Evolutionary conservation across 2,329 filamentous ascomycete species (phyloP).

Genomic region (Arthrobotrys musiformis): DNA sequence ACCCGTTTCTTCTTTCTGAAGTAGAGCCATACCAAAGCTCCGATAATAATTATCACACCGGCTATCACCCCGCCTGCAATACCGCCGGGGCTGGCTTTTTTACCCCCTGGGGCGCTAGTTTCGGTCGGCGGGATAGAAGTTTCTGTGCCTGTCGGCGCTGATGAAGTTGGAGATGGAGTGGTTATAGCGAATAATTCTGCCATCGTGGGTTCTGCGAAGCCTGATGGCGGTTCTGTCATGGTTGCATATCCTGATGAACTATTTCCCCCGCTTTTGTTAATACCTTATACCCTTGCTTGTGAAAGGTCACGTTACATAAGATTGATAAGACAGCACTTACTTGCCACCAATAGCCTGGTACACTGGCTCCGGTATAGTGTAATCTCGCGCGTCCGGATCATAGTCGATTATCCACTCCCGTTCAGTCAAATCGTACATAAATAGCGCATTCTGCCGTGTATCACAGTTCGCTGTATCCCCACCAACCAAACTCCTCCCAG

Average conservation of each 20-base stretch:
- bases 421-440: conserved; percentile 39
- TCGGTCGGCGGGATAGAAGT: not conserved
- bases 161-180: conserved; percentile 13
- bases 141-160: conserved; percentile 1
- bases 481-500: conserved; percentile 27
- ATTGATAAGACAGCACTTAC: conserved; percentile 5
- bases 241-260: conserved; percentile 30
- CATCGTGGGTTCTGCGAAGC: conserved; percentile 27
- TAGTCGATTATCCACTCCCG: conserved; percentile 26
- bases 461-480: conserved; percentile 33
- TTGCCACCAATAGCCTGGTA: conserved; percentile 28
- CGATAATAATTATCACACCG: not conserved
- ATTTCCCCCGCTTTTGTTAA: not conserved
- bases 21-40: not conserved
- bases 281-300: not conserved
- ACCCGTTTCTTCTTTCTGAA: not conserved
- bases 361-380: conserved; percentile 18
- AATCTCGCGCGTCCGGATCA: conserved; percentile 3
- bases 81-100: conserved; percentile 3
- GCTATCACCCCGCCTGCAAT: conserved; percentile 26
- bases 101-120: not conserved
- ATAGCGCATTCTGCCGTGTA: conserved; percentile 36
- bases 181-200: conserved; percentile 30
- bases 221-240: conserved; percentile 22
- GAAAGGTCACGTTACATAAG: no score